Base-by-base conservation (phyloP, 208 protist species). In the Angomonas deanei region DNA sequence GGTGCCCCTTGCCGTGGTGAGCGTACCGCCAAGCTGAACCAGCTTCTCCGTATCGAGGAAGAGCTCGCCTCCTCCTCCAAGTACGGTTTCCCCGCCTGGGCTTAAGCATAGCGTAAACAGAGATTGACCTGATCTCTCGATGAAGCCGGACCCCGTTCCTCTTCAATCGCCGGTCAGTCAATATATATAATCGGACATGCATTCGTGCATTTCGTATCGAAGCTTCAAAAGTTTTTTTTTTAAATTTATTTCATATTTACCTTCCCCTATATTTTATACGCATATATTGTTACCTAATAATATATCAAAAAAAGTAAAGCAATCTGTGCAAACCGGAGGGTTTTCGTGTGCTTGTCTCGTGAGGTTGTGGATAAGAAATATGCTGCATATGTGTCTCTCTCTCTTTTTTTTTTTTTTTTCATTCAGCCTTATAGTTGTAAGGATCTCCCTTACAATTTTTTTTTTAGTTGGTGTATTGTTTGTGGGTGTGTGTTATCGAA, bases 21-120 rank as follows among this genome's bases (percentile, higher is more conserved):
- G 85, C 88, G 98, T 70, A 91, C 97, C 0, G 96, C 97, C 42
- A 99, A 99, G 86, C 98, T 99, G 92, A 99, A 99, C 86, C 97
- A 99, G 82, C 83, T 99, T 11, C 87, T 99, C 17, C 96, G 98
- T 70, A 99, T 99, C 76, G 97, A 99, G 78, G 97, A 99, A 78
- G 93, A 98, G 71, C 65, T 98, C 23, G 91, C 78, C 39, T 70
- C 69, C 26, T 23, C 57, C 24, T 82, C 85, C 42, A 80, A 79
- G 68, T 97, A 87, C 72, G 86, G 86, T 50, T 93, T 71, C 64
- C 80, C 82, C 55, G 80, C 68, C n/a, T 88, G 84, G 81, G 64
- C 78, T 46, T 88, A 76, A 64, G 64, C n/a, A n/a, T n/a, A n/a
- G n/a, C n/a, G n/a, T n/a, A n/a, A n/a, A n/a, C n/a, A 49, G 11